These are phyloP conservation scores for Fusarium sp. DNA, from an alignment of 2,329 filamentous ascomycete species.

Conservation along the genomic window DNA sequence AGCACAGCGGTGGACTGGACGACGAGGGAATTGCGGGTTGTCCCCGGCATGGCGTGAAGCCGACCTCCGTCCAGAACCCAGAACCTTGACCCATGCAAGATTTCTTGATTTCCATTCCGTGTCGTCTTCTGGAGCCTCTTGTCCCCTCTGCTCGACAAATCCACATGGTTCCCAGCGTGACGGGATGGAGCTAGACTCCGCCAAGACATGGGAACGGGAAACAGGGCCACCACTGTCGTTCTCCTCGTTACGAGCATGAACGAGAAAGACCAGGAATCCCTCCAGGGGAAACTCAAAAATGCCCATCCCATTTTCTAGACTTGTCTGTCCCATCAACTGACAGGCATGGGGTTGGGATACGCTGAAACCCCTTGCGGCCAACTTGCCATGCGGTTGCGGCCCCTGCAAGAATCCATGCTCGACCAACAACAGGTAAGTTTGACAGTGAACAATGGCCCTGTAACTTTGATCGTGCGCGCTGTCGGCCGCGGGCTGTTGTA, in stretches of 20 bases:
- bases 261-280: not conserved
- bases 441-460: not conserved
- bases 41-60: slow-evolving; percentile 23
- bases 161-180: not conserved
- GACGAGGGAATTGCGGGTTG: slow-evolving; percentile 7
- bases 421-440: not conserved
- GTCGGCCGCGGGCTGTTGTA: not conserved
- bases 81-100: not conserved
- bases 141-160: not conserved
- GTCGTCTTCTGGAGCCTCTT: not conserved
- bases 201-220: not conserved
- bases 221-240: not conserved
- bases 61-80: slow-evolving; percentile 20
- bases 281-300: not conserved
- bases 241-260: not conserved
- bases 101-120: not conserved
- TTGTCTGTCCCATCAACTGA: not conserved
- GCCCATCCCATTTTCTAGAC: not conserved
- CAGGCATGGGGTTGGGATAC: not conserved
- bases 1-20: not conserved
- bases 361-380: not conserved
- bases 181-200: not conserved
- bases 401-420: not conserved
- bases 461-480: not conserved
- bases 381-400: not conserved